Percentiles rank a stretch among this genome's conserved stretches.
Evolutionary conservation across 2,329 filamentous ascomycete genomes (phyloP).

Genomic region (Pseudogymnoascus sp.): DNA sequence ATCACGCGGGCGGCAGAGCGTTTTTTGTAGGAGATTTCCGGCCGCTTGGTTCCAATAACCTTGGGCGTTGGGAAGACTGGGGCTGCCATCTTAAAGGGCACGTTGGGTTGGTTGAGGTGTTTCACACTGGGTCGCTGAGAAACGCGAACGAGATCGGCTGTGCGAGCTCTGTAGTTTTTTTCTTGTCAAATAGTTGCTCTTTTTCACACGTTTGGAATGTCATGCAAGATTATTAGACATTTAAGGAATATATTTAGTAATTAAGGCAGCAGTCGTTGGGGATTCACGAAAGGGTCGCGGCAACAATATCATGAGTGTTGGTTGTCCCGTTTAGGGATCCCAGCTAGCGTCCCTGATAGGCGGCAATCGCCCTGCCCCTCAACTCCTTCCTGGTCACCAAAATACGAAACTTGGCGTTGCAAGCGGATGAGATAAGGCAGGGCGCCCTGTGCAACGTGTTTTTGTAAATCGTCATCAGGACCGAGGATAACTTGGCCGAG

Average conservation of each 20-base stretch:
- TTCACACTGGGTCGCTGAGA: neutral
- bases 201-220: neutral
- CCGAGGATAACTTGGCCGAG: conserved; percentile 12
- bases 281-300: neutral
- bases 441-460: conserved; percentile 12
- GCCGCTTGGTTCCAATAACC: neutral
- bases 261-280: neutral
- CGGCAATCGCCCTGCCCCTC: neutral
- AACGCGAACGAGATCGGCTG: neutral
- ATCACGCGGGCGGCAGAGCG: neutral
- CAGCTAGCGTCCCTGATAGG: neutral
- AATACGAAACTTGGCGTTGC: conserved; percentile 12
- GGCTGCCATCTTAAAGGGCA: neutral
- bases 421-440: conserved; percentile 22
- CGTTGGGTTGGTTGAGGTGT: neutral
- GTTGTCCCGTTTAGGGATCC: neutral
- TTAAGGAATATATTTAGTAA: neutral
- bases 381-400: conserved; percentile 5
- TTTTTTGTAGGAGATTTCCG: neutral
- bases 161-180: neutral
- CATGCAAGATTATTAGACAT: neutral
- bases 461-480: conserved; percentile 11
- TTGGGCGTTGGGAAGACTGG: neutral
- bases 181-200: neutral
- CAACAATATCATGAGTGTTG: neutral